Percentiles rank a stretch among this genome's conserved stretches.
phyloP scores from a whole-genome alignment of 129 eudicot genomes.

The Escallonia rubra region DNA sequence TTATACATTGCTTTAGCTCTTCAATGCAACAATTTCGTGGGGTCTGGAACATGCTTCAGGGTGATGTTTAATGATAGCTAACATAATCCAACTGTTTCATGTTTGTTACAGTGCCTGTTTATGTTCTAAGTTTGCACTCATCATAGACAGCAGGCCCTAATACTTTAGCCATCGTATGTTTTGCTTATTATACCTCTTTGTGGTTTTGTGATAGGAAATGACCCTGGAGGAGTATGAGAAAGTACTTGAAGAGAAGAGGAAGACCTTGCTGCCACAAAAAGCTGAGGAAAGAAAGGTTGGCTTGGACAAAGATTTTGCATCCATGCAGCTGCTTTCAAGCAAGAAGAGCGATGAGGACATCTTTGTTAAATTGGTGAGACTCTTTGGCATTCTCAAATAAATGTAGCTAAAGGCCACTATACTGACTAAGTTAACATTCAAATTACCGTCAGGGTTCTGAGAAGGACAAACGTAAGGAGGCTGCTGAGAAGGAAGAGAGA shows the following conservation, averaged over 20 bases:
- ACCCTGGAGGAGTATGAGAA: conserved; percentile 93
- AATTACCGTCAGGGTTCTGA: conserved; percentile 52
- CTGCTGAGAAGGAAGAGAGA: conserved; percentile 69
- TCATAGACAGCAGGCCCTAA: not conserved
- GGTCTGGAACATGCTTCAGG: no score
- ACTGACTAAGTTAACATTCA: not conserved
- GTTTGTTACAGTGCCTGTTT: no score
- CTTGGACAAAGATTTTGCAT: conserved; percentile 60
- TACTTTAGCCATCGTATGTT: not conserved
- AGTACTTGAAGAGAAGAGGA: conserved; percentile 84
- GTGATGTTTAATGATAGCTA: no score
- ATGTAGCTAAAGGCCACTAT: not conserved
- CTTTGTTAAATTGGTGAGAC: conserved; percentile 68
- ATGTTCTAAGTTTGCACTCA: no score
- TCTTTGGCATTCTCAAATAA: not conserved
- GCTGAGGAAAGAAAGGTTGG: conserved; percentile 64
- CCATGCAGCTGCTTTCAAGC: conserved; percentile 77
- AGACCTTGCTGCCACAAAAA: conserved; percentile 49
- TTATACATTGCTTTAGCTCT: no score
- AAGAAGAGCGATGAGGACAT: conserved; percentile 80
- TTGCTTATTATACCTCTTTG: not conserved
- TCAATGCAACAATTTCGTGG: no score
- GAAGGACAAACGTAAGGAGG: conserved; percentile 77
- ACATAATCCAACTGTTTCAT: no score
- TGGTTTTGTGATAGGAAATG: conserved; percentile 49